These are phyloP conservation scores for Suillus americanus DNA, from an alignment of 768 basidiomycete genomes.

Conservation along the genomic window DNA sequence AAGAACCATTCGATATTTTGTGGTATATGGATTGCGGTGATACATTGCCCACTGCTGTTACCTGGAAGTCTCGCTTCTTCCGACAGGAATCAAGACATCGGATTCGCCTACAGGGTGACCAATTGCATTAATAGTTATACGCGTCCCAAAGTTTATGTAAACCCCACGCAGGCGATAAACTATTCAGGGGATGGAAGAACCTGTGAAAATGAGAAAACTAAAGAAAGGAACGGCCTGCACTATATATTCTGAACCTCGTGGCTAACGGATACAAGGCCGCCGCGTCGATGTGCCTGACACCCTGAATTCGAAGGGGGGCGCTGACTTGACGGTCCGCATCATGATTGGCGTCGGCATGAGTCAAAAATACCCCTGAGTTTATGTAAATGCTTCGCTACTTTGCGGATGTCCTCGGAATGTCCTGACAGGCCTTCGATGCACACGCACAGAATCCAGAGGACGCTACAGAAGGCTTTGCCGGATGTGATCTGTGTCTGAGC, in stretches of 20 bases:
- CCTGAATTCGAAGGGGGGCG: background rate
- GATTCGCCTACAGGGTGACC: background rate
- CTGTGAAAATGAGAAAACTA: background rate
- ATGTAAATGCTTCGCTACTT: background rate
- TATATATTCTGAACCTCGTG: background rate
- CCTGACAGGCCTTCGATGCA: slow-evolving; percentile 32
- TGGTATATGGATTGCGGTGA: background rate
- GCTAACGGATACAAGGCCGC: background rate
- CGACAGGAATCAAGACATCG: background rate
- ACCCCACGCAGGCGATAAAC: background rate
- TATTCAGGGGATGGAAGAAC: background rate
- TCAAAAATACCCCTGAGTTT: background rate
- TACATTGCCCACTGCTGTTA: background rate
- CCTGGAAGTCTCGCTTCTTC: background rate
- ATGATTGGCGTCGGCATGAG: background rate
- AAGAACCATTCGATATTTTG: background rate
- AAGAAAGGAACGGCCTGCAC: background rate
- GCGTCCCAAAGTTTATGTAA: background rate
- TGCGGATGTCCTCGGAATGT: slow-evolving; percentile 35
- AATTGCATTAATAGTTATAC: background rate
- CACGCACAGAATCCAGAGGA: slow-evolving; percentile 87
- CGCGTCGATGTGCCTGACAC: background rate
- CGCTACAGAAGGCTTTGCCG: slow-evolving; percentile 93
- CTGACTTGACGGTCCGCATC: too few relatives aligned
- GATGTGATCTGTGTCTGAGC: slow-evolving; percentile 83